A percentile compares a stretch with the other conserved stretches of the same genome.
Evolutionary conservation across 164 flowering plant genomes (phyloP).

Genomic region (Aristolochia contorta): DNA sequence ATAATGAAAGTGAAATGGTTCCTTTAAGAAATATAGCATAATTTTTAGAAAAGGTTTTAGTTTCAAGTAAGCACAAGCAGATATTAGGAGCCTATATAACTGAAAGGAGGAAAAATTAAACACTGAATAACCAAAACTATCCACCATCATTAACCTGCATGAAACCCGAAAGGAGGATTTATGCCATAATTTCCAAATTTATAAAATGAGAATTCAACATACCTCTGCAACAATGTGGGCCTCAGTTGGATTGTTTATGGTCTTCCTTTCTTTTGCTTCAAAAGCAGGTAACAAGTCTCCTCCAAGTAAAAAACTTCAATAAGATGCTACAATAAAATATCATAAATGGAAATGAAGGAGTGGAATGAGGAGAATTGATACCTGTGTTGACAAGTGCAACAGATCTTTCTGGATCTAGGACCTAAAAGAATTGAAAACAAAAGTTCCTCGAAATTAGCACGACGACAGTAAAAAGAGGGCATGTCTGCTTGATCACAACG

Average conservation of each 20-base stretch:
- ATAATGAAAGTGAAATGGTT: neutral
- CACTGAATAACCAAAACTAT: no score
- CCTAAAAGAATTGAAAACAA: constrained; percentile 33
- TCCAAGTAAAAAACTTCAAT: constrained; percentile 2
- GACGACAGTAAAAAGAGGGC: no score
- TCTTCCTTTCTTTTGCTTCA: constrained; percentile 57
- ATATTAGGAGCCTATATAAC: no score
- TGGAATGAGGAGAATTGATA: constrained; percentile 12
- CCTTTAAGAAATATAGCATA: neutral
- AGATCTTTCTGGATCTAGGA: constrained; percentile 51
- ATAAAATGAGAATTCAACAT: neutral
- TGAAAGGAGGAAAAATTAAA: no score
- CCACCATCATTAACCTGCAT: no score
- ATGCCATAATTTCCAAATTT: no score
- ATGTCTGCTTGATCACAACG: no score
- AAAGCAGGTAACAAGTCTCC: constrained; percentile 68
- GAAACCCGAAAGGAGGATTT: no score
- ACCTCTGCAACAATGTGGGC: constrained; percentile 73
- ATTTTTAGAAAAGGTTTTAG: no score
- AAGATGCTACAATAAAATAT: constrained; percentile 4
- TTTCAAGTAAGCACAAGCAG: no score
- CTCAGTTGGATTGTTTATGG: constrained; percentile 68
- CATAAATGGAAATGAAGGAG: neutral
- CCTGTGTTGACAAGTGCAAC: constrained; percentile 85
- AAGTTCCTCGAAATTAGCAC: neutral